Base-by-base conservation (phyloP, 192 early-diverging fungal species). In the Coemansia sp. region DNA sequence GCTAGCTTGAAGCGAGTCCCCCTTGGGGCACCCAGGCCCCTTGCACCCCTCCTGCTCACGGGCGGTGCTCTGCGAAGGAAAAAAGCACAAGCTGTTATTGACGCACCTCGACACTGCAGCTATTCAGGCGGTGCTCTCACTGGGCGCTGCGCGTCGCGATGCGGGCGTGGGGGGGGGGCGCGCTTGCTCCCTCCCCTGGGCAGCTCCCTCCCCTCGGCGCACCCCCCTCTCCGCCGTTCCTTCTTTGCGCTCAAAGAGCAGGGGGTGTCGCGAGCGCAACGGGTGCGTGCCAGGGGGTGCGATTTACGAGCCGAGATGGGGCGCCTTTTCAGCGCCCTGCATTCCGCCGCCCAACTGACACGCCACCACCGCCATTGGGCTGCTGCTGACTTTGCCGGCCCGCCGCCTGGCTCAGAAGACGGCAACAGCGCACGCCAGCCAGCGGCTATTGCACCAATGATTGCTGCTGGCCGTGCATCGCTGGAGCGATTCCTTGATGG, bases 61-160 rank as follows among this genome's bases (percentile, higher is more conserved):
- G 11, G 42, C 54, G 22, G 29, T 15, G 41, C 30, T 22, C 14
- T 29, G 43, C 11, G 35, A 36, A 58, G 38, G 46, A 48, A 47
- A 56, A 35, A 19, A 38, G 17, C 19, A 37, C 45, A 25, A 48
- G 56, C 56, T 58, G 56, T 58, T 48, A 48, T 58, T 58, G 56
- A 48, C 45, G 45, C 56, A 58, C 56, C 35, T 45, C 56, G 48
- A 33, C 7, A 29, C 42, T 58, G 45, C 56, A 58, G 41, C 46
- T 48, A 58, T 26, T 45, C 45, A 38, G 51, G 21, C 48, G 48
- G 17, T 32, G 33, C 56, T 57, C 55, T 58, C 56, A 49, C 52
- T 53, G 35, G 50, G 54, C 33, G 33, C 27, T 56, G 29, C 42
- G 54, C 35, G 30, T 33, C 23, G 42, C 18, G 25, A 46, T 25